Percentiles rank a stretch among this genome's conserved stretches.
Conservation (phyloP, 192 early-diverging fungal genomes). For the Pilobolus umbonatus region DNA sequence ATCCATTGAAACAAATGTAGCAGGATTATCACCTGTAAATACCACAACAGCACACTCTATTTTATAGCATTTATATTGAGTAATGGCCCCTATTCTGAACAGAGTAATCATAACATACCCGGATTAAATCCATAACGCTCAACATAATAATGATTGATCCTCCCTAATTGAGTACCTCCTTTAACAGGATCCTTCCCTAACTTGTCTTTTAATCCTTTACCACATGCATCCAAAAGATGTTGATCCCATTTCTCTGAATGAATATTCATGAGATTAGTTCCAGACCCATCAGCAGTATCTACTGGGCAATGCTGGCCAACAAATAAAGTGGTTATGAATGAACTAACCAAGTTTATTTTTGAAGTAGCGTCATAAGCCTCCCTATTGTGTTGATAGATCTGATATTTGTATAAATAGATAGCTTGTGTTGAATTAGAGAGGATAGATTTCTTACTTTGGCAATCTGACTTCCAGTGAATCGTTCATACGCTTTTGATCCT, state of each 20-base stretch:
- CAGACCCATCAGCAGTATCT: constrained; percentile 71
- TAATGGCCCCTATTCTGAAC: neutral
- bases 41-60: constrained; percentile 53
- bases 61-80: neutral
- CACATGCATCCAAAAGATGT: constrained; percentile 36
- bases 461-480: constrained; percentile 76
- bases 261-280: constrained; percentile 79
- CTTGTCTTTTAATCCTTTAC: constrained; percentile 35
- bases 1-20: constrained; percentile 56
- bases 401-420: constrained; percentile 10
- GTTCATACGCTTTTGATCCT: constrained; percentile 74
- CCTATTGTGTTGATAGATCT: constrained; percentile 38
- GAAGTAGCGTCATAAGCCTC: constrained; percentile 40
- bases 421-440: neutral
- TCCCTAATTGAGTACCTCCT: constrained; percentile 41
- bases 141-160: constrained; percentile 56
- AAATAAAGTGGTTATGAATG: constrained; percentile 65
- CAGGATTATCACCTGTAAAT: constrained; percentile 82
- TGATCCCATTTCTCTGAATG: constrained; percentile 50
- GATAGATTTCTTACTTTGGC: constrained; percentile 54
- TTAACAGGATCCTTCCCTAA: constrained; percentile 40
- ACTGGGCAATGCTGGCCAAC: constrained; percentile 51
- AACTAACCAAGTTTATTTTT: constrained; percentile 71
- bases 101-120: constrained; percentile 34
- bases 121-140: constrained; percentile 57